A percentile compares a stretch with the other conserved stretches of the same genome.
Evolutionary conservation across 768 basidiomycete species (phyloP).

Genomic region (Boletus insuetus): DNA sequence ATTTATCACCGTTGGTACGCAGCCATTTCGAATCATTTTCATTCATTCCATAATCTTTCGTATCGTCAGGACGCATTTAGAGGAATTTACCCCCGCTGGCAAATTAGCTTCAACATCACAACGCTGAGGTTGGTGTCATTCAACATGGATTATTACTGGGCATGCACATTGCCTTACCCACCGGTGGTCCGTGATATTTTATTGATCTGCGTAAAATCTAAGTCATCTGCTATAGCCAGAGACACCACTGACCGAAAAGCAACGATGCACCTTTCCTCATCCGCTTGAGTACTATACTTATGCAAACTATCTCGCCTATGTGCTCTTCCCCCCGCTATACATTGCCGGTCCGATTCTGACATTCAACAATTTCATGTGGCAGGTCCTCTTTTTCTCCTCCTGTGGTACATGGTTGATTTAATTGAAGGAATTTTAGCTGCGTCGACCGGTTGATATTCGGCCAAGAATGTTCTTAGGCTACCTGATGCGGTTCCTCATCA

Average conservation of each 20-base stretch:
- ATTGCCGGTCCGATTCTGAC: slow-evolving; percentile 96
- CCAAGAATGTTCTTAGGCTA: slow-evolving; percentile 49
- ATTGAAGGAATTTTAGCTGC: slow-evolving; percentile 44
- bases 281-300: slow-evolving; percentile 60
- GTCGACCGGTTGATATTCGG: slow-evolving; percentile 51
- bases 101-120: slow-evolving; percentile 92
- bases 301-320: slow-evolving; percentile 75
- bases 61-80: slow-evolving; percentile 54
- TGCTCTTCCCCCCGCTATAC: slow-evolving; percentile 91
- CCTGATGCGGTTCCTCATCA: slow-evolving; percentile 64
- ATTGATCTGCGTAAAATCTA: not conserved
- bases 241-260: slow-evolving; percentile 48
- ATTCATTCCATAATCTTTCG: slow-evolving; percentile 3
- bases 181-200: slow-evolving; percentile 39
- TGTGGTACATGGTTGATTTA: not conserved
- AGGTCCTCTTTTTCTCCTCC: slow-evolving; percentile 48
- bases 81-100: slow-evolving; percentile 90
- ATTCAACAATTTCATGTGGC: slow-evolving; percentile 94
- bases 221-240: slow-evolving; percentile 23
- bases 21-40: not conserved
- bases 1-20: slow-evolving; percentile 61
- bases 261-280: slow-evolving; percentile 58
- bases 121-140: slow-evolving; percentile 93
- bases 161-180: slow-evolving; percentile 41
- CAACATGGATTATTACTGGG: slow-evolving; percentile 92